Evolutionary conservation across 768 basidiomycete species (phyloP), one percentile per base, ranked within the genome.

Genomic region (Dentipellis sp.): DNA sequence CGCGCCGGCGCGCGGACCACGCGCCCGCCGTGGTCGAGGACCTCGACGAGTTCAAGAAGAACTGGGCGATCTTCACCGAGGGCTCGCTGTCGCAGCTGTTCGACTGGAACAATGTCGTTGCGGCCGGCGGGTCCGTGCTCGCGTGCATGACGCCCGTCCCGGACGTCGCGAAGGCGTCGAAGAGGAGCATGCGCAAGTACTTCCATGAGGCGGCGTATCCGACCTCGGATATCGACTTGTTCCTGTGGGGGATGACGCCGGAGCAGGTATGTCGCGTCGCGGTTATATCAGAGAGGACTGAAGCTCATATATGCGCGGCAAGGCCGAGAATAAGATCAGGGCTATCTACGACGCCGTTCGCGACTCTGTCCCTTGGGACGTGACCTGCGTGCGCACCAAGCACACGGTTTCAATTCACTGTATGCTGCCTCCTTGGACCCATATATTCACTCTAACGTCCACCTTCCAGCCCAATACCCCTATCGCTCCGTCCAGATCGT

Each of bases 401-500:
- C 81, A 86, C 59, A 81, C 82, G 0, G 71, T 83, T 45, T 83
- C 83, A 12, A 83, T 84, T 60, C 78, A 84, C 63, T 82, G 81
- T 76, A 58, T 53, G 78, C 35, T 39, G 39, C 54, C n/a, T 35
- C 22, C 36, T 3, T 57, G 3, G 42, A 11, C 5, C n/a, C 22
- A 16, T 45, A 45, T 45, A 17, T 52, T 14, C n/a, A 22, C 23
- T 46, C 48, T 14, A 50, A 22, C 22, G 45, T 10, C 14, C 36
- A n/a, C 22, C 1, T 58, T 47, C 21, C 58, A 82, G 80, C 77
- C 52, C 82, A 83, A 72, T 84, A 83, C 64, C 83, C 83, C 0
- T 84, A 83, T 59, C 80, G 83, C 22, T 75, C 76, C n/a, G 74
- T 86, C 35, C 83, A 84, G 64, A 82, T 86, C 55, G 78, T 84